A percentile compares a stretch with the other conserved stretches of the same genome.
These are phyloP conservation scores for Stephania yunnanensis DNA, from an alignment of 164 flowering plant species.

Conservation along the genomic window DNA sequence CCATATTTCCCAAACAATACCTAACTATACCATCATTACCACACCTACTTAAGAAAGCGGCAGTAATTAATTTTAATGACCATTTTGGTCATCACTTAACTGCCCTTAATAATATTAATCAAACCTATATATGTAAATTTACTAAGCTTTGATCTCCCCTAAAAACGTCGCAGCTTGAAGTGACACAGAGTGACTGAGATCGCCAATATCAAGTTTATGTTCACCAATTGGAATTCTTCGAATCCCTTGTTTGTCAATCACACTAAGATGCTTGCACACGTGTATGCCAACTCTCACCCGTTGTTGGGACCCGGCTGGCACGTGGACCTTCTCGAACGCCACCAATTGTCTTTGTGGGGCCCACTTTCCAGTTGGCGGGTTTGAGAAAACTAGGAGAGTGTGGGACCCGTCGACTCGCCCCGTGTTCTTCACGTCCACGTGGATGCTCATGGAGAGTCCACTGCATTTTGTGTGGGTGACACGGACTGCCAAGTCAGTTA, in stretches of 20 bases:
- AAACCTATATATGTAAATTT: not conserved
- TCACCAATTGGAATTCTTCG: constrained; percentile 76
- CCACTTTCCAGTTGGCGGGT: constrained; percentile 61
- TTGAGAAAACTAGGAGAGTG: constrained; percentile 57
- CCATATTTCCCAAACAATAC: not conserved
- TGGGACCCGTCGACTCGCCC: constrained; percentile 68
- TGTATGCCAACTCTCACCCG: constrained; percentile 47
- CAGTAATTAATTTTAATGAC: not conserved
- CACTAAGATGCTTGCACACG: constrained; percentile 69
- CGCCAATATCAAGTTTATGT: constrained; percentile 62
- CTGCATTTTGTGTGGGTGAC: constrained; percentile 69
- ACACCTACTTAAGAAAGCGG: not conserved
- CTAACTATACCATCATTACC: not conserved
- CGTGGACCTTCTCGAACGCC: constrained; percentile 58
- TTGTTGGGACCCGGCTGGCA: constrained; percentile 36
- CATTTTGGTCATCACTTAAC: not conserved
- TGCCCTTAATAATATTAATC: not conserved
- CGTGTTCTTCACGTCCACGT: constrained; percentile 52
- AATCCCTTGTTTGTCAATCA: constrained; percentile 61
- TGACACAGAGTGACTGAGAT: constrained; percentile 48
- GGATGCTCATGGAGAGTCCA: constrained; percentile 34
- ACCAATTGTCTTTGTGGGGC: constrained; percentile 67
- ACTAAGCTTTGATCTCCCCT: constrained; percentile 39
- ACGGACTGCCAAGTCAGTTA: constrained; percentile 33
- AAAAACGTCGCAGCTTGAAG: constrained; percentile 35